Conservation (phyloP, 305 asterid genomes). For the Plantago coronopus region DNA sequence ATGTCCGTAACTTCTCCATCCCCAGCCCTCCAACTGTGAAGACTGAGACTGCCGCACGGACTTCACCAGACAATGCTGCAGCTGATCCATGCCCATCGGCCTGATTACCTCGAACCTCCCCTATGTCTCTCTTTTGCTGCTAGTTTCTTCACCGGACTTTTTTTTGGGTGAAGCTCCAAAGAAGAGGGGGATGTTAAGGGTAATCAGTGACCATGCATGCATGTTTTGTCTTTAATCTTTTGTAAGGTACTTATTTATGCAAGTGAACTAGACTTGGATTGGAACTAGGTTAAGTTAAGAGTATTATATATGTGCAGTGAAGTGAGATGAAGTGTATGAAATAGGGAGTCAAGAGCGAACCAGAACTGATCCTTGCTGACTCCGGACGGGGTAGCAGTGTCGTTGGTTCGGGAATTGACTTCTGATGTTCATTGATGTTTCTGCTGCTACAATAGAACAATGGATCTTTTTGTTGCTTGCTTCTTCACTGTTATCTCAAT, state of each 20-base stretch:
- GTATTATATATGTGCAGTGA: background rate
- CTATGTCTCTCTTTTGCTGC: constrained; percentile 1
- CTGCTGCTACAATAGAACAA: background rate
- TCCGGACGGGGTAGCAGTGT: constrained; percentile 42
- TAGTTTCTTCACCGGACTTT: background rate
- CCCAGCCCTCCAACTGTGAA: constrained; percentile 16
- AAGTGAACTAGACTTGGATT: background rate
- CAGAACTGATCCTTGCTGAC: constrained; percentile 53
- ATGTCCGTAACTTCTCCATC: constrained; percentile 7
- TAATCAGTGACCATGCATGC: constrained; percentile 25
- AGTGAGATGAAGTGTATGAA: constrained; percentile 1
- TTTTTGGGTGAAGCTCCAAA: constrained; percentile 10
- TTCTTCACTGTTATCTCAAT: background rate
- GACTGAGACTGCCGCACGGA: constrained; percentile 16
- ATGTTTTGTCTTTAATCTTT: background rate
- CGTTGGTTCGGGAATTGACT: constrained; percentile 99
- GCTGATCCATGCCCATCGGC: constrained; percentile 32
- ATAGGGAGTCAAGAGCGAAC: constrained; percentile 97
- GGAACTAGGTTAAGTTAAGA: constrained; percentile 15
- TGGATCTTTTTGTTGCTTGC: background rate
- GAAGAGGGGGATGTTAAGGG: constrained; percentile 32
- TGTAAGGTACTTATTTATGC: constrained; percentile 17
- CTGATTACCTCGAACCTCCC: constrained; percentile 39
- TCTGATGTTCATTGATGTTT: constrained; percentile 32
- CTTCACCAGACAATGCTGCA: constrained; percentile 23